These are phyloP conservation scores for Sporothrix pallida DNA, from an alignment of 2,329 filamentous ascomycete genomes.

Conservation along the genomic window DNA sequence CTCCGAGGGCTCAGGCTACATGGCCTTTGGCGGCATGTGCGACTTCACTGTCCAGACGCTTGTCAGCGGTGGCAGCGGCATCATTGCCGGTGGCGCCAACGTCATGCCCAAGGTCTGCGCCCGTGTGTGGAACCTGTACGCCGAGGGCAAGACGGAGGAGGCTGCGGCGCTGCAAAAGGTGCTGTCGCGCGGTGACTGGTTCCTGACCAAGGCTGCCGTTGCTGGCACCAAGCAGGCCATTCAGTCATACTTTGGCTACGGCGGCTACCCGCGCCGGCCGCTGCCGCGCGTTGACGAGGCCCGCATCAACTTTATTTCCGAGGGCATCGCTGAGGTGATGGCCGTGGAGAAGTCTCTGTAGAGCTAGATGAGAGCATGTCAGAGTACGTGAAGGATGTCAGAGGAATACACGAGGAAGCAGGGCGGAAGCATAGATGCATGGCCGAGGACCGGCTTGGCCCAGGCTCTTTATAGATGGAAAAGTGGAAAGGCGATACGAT, in stretches of 20 bases:
- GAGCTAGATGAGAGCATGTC: not conserved
- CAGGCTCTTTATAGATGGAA: slow-evolving; percentile 4
- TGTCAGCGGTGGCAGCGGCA: slow-evolving; percentile 77
- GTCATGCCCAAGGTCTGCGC: slow-evolving; percentile 83
- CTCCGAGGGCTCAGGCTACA: slow-evolving; percentile 68
- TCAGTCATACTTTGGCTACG: slow-evolving; percentile 81
- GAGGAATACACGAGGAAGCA: not conserved
- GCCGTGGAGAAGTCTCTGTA: slow-evolving; percentile 64
- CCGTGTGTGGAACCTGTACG: slow-evolving; percentile 77
- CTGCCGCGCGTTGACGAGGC: slow-evolving; percentile 69
- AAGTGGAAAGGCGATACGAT: not conserved
- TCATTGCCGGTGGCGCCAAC: slow-evolving; percentile 86
- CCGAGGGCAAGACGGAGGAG: slow-evolving; percentile 74
- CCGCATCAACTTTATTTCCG: slow-evolving; percentile 57
- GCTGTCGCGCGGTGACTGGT: slow-evolving; percentile 82
- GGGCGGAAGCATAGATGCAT: slow-evolving; percentile 10
- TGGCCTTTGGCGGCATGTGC: slow-evolving; percentile 86
- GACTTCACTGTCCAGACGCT: slow-evolving; percentile 87
- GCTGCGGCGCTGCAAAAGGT: slow-evolving; percentile 76
- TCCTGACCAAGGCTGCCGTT: slow-evolving; percentile 79
- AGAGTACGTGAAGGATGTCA: not conserved
- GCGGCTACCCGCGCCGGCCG: slow-evolving; percentile 74
- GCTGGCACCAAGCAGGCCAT: slow-evolving; percentile 86
- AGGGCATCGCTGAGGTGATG: slow-evolving; percentile 68
- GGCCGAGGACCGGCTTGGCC: not conserved